A percentile compares a stretch with the other conserved stretches of the same genome.
Conservation (phyloP, 2,329 filamentous ascomycete genomes). For the Didymella glomerata region DNA sequence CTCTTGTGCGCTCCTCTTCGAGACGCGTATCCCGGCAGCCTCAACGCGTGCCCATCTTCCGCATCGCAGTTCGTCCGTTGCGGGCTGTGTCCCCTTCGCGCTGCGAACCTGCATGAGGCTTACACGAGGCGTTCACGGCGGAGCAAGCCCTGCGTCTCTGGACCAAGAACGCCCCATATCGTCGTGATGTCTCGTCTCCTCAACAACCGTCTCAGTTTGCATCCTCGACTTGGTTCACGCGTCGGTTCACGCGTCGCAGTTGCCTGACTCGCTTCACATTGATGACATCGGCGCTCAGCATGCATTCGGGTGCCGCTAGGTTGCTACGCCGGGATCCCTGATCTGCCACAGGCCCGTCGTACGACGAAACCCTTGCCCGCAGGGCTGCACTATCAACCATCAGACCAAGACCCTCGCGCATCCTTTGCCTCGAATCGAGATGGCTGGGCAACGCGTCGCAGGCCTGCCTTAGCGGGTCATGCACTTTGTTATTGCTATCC, state of each 20-base stretch:
- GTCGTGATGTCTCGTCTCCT: conserved; percentile 4
- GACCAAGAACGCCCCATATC: background rate
- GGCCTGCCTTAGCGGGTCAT: background rate
- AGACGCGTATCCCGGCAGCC: background rate
- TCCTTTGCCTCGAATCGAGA: background rate
- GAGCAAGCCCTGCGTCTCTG: background rate
- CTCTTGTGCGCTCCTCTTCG: background rate
- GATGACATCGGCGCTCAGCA: conserved; percentile 8
- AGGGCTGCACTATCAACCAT: no score
- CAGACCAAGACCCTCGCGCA: background rate
- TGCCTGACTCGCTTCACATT: background rate
- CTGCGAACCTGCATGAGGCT: conserved; percentile 5
- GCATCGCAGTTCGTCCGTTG: background rate
- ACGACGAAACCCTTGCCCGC: background rate
- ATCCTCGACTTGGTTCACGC: background rate
- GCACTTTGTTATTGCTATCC: background rate
- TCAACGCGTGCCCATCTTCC: background rate
- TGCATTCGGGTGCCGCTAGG: conserved; percentile 1
- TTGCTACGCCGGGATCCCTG: conserved; percentile 3
- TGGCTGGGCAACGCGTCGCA: background rate
- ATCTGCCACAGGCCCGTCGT: conserved; percentile 4
- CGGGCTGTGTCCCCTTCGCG: background rate
- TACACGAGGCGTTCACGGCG: conserved; percentile 2
- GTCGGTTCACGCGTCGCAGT: background rate
- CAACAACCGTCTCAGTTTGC: background rate